Evolutionary conservation across 768 basidiomycete species (phyloP), one percentile per base, ranked within the genome.

Genomic region (Leccinum uliginosum): DNA sequence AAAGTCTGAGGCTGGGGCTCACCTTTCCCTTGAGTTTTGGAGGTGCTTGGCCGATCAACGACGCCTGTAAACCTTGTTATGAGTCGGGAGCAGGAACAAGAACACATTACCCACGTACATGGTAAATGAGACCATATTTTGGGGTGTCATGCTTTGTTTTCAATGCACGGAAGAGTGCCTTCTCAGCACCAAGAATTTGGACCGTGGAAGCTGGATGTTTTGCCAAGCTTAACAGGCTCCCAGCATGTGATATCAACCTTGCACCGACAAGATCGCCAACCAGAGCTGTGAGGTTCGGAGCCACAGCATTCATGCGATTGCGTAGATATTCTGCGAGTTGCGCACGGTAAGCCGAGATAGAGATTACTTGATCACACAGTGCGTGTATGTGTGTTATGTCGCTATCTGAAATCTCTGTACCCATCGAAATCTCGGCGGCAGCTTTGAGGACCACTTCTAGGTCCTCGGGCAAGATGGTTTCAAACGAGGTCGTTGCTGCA

Each of bases 71-170:
- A 29, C 12, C 46, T 60, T 57, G 12, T 52, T 50, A 26, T 61
- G 27, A 53, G 56, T 50, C 49, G 6, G 14, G 32, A 55, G 50
- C 50, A 34, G 40, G 43, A 27, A 35, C n/a, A 40, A 53, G 2
- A 27, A 56, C 51, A 56, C 11, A 21, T 32, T n/a, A 19, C 21
- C n/a, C 12, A 76, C 83, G 35, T 71, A 90, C 92, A 76, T 98
- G 97, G 75, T 98, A 99, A 65, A 99, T 98, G n/a, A 98, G 79
- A 59, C 97, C 97, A 68, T 99, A 98, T 77, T 99, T 99, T 24
- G 96, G 95, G 59, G 96, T 98, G 76, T 98, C 96, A 61, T 98
- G 87, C 67, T 89, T 89, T 29, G 87, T 87, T 73, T 89, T 89
- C 56, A 89, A 71, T 3, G 86, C 87, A 52, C 87, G 76, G 78